These are phyloP conservation scores for Aureobasidium melanogenum DNA, from an alignment of 2,329 filamentous ascomycete species.

Conservation along the genomic window DNA sequence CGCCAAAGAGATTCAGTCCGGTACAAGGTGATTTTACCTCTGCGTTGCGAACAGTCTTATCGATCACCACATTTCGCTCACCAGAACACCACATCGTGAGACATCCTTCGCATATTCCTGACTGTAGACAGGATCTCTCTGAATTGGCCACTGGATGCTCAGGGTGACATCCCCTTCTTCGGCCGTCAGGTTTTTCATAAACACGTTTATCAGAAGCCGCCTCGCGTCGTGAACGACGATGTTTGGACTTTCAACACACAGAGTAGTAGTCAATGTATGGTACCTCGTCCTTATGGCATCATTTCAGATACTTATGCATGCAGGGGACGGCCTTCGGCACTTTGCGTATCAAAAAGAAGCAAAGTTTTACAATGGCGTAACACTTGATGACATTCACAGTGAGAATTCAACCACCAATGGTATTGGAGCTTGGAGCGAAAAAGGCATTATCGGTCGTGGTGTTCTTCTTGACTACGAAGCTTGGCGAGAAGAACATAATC, in stretches of 20 bases:
- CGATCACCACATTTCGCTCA: neutral
- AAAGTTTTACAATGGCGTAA: slow-evolving; percentile 28
- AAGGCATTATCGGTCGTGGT: slow-evolving; percentile 49
- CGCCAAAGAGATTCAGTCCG: slow-evolving; percentile 41
- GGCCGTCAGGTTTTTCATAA: slow-evolving; percentile 47
- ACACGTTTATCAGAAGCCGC: slow-evolving; percentile 43
- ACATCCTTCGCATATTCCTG: neutral
- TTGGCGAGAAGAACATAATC: slow-evolving; percentile 35
- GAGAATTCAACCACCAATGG: slow-evolving; percentile 33
- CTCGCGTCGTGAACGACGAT: slow-evolving; percentile 51
- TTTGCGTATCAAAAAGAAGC: slow-evolving; percentile 40
- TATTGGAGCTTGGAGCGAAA: slow-evolving; percentile 40
- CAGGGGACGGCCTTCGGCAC: slow-evolving; percentile 46
- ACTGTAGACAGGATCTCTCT: slow-evolving; percentile 41
- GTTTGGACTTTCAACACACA: slow-evolving; percentile 52
- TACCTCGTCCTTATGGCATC: neutral
- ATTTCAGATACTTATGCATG: neutral
- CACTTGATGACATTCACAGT: slow-evolving; percentile 33
- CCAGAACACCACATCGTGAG: neutral
- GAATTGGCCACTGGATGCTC: slow-evolving; percentile 51
- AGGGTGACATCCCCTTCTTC: slow-evolving; percentile 46
- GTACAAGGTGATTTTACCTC: slow-evolving; percentile 26
- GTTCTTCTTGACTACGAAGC: slow-evolving; percentile 46
- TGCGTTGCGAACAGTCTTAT: neutral
- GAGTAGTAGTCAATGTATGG: slow-evolving; percentile 43